These are phyloP conservation scores for Conticribra weissflogii DNA, from an alignment of 108 stramenopile species.

Conservation along the genomic window DNA sequence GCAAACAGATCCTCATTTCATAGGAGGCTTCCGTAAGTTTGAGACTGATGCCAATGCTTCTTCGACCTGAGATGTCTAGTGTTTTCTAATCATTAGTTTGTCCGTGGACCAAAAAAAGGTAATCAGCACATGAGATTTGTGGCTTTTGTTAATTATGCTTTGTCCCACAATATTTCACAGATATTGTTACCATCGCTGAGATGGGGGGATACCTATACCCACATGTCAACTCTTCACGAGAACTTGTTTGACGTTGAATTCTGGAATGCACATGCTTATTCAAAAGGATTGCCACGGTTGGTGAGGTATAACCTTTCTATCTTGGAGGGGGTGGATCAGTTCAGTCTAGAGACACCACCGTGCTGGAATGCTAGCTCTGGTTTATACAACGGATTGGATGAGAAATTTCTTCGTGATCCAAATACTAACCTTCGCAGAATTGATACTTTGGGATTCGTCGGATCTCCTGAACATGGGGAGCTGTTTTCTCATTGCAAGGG, in stretches of 20 bases:
- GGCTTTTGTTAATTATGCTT: conserved; percentile 52
- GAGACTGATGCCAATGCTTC: too few species aligned
- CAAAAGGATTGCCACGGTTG: conserved; percentile 21
- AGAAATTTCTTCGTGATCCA: conserved; percentile 14
- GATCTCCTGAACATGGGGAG: neutral
- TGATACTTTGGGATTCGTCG: conserved; percentile 12
- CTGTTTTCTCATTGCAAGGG: conserved; percentile 12
- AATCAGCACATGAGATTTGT: conserved; percentile 83
- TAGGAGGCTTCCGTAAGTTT: conserved; percentile 19
- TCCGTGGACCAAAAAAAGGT: conserved; percentile 70
- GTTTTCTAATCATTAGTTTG: conserved; percentile 42
- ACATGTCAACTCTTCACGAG: conserved; percentile 53
- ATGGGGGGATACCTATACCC: conserved; percentile 51
- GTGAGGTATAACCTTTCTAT: conserved; percentile 17
- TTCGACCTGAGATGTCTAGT: too few species aligned
- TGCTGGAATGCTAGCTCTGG: conserved; percentile 28
- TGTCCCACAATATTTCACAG: conserved; percentile 36
- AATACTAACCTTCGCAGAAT: conserved; percentile 33
- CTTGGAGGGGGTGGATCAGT: conserved; percentile 17
- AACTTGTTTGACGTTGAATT: conserved; percentile 70
- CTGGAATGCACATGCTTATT: conserved; percentile 58
- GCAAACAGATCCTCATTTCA: conserved; percentile 16
- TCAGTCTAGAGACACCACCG: neutral
- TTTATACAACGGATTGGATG: conserved; percentile 28
- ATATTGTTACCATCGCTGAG: conserved; percentile 62